Evolutionary conservation across 83 land plant species (phyloP).

Genomic region (Picea engelmannii): DNA sequence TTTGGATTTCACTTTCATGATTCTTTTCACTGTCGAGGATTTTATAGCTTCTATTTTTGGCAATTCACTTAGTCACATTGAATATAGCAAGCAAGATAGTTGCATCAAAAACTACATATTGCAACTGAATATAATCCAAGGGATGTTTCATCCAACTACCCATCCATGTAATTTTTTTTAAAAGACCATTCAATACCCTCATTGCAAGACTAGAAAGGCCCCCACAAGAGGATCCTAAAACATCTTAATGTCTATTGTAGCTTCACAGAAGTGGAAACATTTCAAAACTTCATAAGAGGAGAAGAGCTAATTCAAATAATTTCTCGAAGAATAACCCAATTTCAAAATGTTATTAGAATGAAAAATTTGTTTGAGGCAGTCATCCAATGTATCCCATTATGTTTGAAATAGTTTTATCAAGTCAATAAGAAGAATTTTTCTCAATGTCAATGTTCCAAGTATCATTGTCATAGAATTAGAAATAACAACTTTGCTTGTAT

Average conservation of each 20-base stretch:
- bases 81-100: conserved; percentile 58
- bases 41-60: too few relatives aligned
- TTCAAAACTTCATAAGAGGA: conserved; percentile 47
- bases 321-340: conserved; percentile 62
- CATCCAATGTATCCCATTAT: conserved; percentile 33
- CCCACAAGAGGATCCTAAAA: conserved; percentile 44
- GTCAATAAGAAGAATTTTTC: conserved; percentile 53
- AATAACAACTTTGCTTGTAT: too few relatives aligned
- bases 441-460: too few relatives aligned
- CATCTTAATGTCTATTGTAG: conserved; percentile 59
- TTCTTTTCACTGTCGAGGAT: too few relatives aligned
- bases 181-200: conserved; percentile 57
- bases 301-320: conserved; percentile 57
- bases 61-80: conserved; percentile 12
- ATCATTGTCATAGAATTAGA: too few relatives aligned
- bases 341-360: conserved; percentile 54
- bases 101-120: conserved; percentile 75
- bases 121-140: conserved; percentile 45
- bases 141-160: conserved; percentile 75
- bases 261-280: conserved; percentile 56
- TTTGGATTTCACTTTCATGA: too few relatives aligned
- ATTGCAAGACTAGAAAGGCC: conserved; percentile 61
- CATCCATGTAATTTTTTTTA: conserved; percentile 66
- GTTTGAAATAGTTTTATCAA: conserved; percentile 49
- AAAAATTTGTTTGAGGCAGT: conserved; percentile 45